Conservation (phyloP, 441 rosid genomes). For the Erysimum pusillum region DNA sequence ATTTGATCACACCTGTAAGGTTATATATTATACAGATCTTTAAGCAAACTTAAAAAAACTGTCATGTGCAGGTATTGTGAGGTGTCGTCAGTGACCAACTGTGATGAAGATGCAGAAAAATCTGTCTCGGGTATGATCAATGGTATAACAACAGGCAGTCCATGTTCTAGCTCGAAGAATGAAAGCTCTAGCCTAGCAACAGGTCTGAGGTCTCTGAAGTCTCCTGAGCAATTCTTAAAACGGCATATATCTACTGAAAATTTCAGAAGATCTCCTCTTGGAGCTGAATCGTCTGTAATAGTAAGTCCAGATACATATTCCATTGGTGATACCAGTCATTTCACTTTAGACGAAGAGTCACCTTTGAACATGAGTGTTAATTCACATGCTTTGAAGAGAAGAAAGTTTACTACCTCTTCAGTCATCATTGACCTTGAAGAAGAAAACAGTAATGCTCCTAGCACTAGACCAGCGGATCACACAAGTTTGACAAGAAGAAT, state of each 20-base stretch:
- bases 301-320: constrained; percentile 62
- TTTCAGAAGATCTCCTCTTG: constrained; percentile 49
- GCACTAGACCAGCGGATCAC: constrained; percentile 45
- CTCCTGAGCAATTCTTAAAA: constrained; percentile 57
- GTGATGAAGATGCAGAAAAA: constrained; percentile 53
- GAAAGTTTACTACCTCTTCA: constrained; percentile 56
- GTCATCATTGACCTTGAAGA: constrained; percentile 50
- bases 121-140: constrained; percentile 50
- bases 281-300: constrained; percentile 45
- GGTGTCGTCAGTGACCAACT: constrained; percentile 49
- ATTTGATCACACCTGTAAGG: neutral
- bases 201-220: constrained; percentile 61
- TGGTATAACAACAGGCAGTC: constrained; percentile 52
- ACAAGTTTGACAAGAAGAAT: constrained; percentile 55
- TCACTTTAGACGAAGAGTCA: constrained; percentile 61
- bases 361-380: constrained; percentile 70
- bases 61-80: constrained; percentile 63
- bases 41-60: constrained; percentile 22
- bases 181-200: constrained; percentile 59
- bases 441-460: constrained; percentile 48
- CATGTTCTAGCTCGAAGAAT: constrained; percentile 61
- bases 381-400: constrained; percentile 75
- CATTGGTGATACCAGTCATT: constrained; percentile 45
- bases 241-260: constrained; percentile 51
- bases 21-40: constrained; percentile 7